phyloP scores from a whole-genome alignment of 192 early-diverging fungal species.

The Dispira simplex region DNA sequence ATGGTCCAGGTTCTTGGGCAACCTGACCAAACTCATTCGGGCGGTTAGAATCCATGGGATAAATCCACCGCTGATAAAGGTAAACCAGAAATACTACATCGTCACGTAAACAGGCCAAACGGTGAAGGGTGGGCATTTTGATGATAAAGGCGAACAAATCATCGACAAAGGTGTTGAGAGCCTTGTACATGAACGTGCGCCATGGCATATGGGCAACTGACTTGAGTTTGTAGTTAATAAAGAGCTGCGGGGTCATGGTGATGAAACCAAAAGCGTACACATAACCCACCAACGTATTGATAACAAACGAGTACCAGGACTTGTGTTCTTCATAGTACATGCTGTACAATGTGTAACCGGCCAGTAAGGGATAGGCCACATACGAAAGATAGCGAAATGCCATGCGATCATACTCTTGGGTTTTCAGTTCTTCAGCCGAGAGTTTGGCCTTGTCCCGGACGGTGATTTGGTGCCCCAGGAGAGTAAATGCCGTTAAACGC shows the following conservation, averaged over 20 bases:
- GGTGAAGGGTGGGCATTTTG: constrained; percentile 84
- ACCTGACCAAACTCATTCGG: constrained; percentile 86
- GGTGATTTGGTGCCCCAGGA: constrained; percentile 6
- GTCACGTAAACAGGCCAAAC: constrained; percentile 70
- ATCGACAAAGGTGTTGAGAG: constrained; percentile 50
- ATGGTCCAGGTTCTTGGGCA: constrained; percentile 16
- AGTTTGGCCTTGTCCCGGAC: constrained; percentile 15
- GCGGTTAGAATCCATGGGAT: constrained; percentile 64
- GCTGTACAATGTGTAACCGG: constrained; percentile 70
- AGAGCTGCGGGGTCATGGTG: constrained; percentile 76
- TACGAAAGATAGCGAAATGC: constrained; percentile 76
- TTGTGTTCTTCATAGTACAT: constrained; percentile 76
- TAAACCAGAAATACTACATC: constrained; percentile 81
- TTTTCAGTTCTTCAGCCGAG: constrained; percentile 35
- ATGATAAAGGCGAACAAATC: constrained; percentile 90
- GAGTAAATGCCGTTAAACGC: neutral
- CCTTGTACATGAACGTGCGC: constrained; percentile 89
- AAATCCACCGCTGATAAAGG: constrained; percentile 67
- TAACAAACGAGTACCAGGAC: constrained; percentile 80
- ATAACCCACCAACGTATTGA: constrained; percentile 74
- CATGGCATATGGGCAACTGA: constrained; percentile 87
- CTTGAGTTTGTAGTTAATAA: constrained; percentile 80
- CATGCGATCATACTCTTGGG: constrained; percentile 48
- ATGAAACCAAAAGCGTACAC: constrained; percentile 79
- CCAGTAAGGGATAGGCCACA: constrained; percentile 57